These are phyloP conservation scores for Litchi chinensis DNA, from an alignment of 345 rosid species.

Conservation along the genomic window DNA sequence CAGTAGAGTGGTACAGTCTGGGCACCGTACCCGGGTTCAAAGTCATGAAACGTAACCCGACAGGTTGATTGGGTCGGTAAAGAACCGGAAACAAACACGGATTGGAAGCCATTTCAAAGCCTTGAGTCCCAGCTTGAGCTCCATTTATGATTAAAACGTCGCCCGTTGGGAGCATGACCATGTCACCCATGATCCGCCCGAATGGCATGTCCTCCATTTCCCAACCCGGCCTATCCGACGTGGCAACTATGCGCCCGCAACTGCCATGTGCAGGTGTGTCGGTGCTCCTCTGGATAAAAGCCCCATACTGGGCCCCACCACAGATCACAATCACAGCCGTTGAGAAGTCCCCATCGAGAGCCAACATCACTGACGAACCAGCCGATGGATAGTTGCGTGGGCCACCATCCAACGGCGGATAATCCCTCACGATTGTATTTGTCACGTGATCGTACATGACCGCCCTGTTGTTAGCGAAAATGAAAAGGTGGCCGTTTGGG, in stretches of 20 bases:
- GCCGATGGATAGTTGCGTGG: conserved; percentile 86
- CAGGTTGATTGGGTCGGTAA: conserved; percentile 65
- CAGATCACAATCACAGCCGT: conserved; percentile 70
- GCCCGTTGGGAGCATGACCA: conserved; percentile 86
- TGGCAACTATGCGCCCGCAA: conserved; percentile 67
- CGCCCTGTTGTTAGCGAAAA: conserved; percentile 81
- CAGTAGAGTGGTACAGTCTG: conserved; percentile 90
- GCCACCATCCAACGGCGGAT: conserved; percentile 78
- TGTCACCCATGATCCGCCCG: conserved; percentile 91
- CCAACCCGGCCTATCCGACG: conserved; percentile 53
- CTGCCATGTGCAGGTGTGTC: conserved; percentile 61
- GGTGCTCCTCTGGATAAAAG: conserved; percentile 50
- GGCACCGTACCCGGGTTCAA: conserved; percentile 79
- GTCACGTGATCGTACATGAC: conserved; percentile 59
- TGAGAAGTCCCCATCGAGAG: conserved; percentile 50
- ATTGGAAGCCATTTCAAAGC: conserved; percentile 65
- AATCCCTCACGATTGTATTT: conserved; percentile 46
- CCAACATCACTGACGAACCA: conserved; percentile 80
- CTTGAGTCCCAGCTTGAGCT: conserved; percentile 78
- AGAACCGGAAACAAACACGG: conserved; percentile 65
- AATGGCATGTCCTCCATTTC: conserved; percentile 85
- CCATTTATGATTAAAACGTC: conserved; percentile 78
- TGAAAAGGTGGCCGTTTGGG: conserved; percentile 76
- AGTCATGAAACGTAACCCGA: conserved; percentile 67
- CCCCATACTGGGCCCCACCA: conserved; percentile 84